phyloP scores from a whole-genome alignment of 1,284 basidiomycete species.

The Irpex lacteus region DNA sequence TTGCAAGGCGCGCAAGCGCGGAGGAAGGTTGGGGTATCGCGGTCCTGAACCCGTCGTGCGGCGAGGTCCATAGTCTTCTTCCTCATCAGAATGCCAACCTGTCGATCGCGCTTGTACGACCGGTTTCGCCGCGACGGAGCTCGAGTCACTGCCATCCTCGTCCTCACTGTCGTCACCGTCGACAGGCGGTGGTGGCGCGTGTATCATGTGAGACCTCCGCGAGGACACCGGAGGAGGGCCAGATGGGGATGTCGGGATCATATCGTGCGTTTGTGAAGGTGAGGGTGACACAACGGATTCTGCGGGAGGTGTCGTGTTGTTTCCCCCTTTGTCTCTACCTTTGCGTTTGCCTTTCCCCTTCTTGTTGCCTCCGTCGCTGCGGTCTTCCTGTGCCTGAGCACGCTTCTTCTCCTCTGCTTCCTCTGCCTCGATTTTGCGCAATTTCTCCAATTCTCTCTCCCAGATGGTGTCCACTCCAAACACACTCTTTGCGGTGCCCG shows the following conservation, averaged over 20 bases:
- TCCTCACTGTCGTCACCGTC: constrained; percentile 49
- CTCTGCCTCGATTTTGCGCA: constrained; percentile 73
- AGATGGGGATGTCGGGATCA: neutral
- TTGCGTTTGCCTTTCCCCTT: constrained; percentile 43
- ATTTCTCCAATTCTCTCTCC: constrained; percentile 75
- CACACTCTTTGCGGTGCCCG: constrained; percentile 58
- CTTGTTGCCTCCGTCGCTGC: constrained; percentile 36
- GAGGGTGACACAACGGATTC: constrained; percentile 3
- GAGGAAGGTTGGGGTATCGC: constrained; percentile 35
- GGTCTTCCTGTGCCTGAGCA: constrained; percentile 35
- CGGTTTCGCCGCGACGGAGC: constrained; percentile 28
- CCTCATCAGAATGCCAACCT: constrained; percentile 59
- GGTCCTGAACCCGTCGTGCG: constrained; percentile 56
- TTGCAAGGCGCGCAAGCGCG: constrained; percentile 12
- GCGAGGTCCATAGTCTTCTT: constrained; percentile 48
- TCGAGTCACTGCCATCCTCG: constrained; percentile 51
- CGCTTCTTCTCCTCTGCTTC: constrained; percentile 48
- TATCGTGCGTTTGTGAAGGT: constrained; percentile 2
- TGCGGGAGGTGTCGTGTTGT: neutral
- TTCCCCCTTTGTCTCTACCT: constrained; percentile 25
- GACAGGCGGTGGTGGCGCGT: constrained; percentile 41
- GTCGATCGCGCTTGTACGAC: constrained; percentile 27
- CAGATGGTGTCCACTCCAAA: constrained; percentile 81
- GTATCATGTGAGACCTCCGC: constrained; percentile 18
- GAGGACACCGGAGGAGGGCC: neutral